These are phyloP conservation scores for Akanthomyces dipterigenus DNA, from an alignment of 2,329 filamentous ascomycete species.

Conservation along the genomic window DNA sequence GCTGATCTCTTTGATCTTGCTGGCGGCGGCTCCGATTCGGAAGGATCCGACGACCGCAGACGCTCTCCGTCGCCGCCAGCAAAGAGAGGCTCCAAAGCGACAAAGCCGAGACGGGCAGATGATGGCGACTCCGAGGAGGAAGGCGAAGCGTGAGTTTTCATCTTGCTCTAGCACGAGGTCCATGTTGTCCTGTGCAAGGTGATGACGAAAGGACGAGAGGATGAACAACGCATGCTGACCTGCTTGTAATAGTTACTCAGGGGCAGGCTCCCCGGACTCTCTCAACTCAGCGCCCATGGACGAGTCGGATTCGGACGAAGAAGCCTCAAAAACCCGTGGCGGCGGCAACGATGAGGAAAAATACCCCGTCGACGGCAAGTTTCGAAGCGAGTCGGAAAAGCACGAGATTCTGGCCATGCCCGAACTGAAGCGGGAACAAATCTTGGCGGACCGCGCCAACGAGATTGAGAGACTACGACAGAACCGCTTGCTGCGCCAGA, in stretches of 20 bases:
- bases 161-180: not conserved
- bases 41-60: slow-evolving; percentile 47
- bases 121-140: slow-evolving; percentile 56
- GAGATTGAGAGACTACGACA: slow-evolving; percentile 78
- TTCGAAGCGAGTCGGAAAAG: slow-evolving; percentile 66
- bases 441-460: slow-evolving; percentile 79
- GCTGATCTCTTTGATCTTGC: slow-evolving; percentile 91
- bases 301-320: slow-evolving; percentile 64
- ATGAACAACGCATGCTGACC: not conserved
- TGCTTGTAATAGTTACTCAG: slow-evolving; percentile 53
- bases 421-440: slow-evolving; percentile 84
- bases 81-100: slow-evolving; percentile 26
- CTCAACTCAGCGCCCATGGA: slow-evolving; percentile 83
- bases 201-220: slow-evolving; percentile 4
- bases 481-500: slow-evolving; percentile 71
- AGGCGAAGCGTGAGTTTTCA: slow-evolving; percentile 35
- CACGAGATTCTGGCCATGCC: slow-evolving; percentile 75
- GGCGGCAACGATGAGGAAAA: slow-evolving; percentile 52
- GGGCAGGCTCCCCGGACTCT: slow-evolving; percentile 64
- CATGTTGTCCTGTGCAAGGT: not conserved
- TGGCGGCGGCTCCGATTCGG: slow-evolving; percentile 64
- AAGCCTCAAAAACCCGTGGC: slow-evolving; percentile 38
- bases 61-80: slow-evolving; percentile 43
- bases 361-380: slow-evolving; percentile 86
- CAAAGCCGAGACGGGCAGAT: slow-evolving; percentile 42